Base-by-base conservation (phyloP, 352 stramenopile species). In the Globisporangium canariense region DNA sequence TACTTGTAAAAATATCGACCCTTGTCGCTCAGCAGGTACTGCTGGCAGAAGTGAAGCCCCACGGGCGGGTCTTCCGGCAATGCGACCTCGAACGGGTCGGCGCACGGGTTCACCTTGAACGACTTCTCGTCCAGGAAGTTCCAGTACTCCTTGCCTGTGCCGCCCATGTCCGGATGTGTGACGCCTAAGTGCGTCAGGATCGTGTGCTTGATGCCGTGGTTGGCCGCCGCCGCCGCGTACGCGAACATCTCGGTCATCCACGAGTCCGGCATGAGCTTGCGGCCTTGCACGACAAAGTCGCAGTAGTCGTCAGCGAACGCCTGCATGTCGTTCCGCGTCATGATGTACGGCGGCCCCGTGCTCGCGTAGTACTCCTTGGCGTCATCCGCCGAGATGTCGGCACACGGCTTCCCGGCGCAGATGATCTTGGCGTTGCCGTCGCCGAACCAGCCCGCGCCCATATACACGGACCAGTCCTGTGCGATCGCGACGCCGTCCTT, bases 1-100 rank as follows among this genome's bases (percentile, higher is more conserved):
- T 82, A 83, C 58, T 86, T 83, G 75, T 83, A 83, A 62, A 80
- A 83, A 47, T 79, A 74, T 34, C 75, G 71, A 2, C 77, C 77
- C n/a, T 78, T 68, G 36, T 74, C 65, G 8, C 67, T 45, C 2
- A 72, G 66, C 53, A 77, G 51, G 13, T 56, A 56, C 4, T 56
- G 25, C 25, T 77, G 67, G 64, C 51, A 74, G 65, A 64, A 77
- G 49, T 77, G 70, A 4, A 77, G n/a, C 16, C 58, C 59, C 14
- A 73, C 46, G 2, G 70, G 70, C 53, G 70, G 67, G 14, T 67
- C 56, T 0, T 25, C 53, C 1, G 70, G 70, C 9, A 71, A 0
- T 0, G 47, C 38, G 28, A 71, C 20, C 28, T 67, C 50, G 43
- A 60, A 40, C 4, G 65, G 64, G 28, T 74, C 56, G 3, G 25